phyloP scores from a whole-genome alignment of 2,329 filamentous ascomycete genomes.

The Piedraia hortae region DNA sequence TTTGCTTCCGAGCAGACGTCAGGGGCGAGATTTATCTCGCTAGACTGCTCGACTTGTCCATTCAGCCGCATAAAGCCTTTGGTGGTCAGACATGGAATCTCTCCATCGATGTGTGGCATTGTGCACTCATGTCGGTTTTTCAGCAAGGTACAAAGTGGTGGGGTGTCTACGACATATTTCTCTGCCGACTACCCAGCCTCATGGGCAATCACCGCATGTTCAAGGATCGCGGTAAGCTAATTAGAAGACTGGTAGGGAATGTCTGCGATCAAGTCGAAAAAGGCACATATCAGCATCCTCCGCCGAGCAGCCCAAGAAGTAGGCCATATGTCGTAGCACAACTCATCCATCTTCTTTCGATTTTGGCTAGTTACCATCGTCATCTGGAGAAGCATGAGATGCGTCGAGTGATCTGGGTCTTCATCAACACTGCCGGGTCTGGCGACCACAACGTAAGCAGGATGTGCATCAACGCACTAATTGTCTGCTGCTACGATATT shows the following conservation, averaged over 20 bases:
- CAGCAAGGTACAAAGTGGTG: constrained; percentile 19
- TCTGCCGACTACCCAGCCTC: constrained; percentile 67
- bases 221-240: constrained; percentile 39
- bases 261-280: constrained; percentile 62
- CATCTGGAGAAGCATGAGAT: constrained; percentile 63
- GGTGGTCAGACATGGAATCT: constrained; percentile 2
- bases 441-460: constrained; percentile 40
- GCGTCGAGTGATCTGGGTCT: constrained; percentile 67
- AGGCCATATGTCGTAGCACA: constrained; percentile 75
- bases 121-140: constrained; percentile 19
- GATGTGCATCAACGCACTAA: constrained; percentile 79
- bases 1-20: constrained; percentile 5
- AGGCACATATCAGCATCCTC: constrained; percentile 57
- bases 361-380: constrained; percentile 71
- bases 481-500: constrained; percentile 83
- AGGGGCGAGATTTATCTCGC: constrained; percentile 4
- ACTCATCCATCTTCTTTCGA: constrained; percentile 62
- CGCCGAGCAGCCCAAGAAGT: constrained; percentile 47
- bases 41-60: not conserved
- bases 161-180: constrained; percentile 76
- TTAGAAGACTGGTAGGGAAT: constrained; percentile 46
- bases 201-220: constrained; percentile 78
- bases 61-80: too few relatives aligned
- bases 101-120: constrained; percentile 8
- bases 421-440: constrained; percentile 46